phyloP scores from a whole-genome alignment of 164 flowering plant genomes.

The Stephania yunnanensis region DNA sequence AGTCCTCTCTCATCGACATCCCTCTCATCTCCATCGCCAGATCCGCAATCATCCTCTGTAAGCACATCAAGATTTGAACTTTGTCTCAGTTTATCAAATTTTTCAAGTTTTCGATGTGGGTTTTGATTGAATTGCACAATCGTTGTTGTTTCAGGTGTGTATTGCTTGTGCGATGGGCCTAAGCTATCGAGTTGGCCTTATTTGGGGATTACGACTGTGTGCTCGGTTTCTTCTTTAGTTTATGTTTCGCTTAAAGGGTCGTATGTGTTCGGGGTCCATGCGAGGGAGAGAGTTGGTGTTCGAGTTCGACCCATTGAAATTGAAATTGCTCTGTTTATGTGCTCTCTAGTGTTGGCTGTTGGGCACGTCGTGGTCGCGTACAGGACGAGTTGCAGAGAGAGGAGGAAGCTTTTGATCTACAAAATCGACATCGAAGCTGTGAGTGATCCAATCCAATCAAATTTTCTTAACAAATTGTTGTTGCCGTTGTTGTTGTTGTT shows the following conservation, averaged over 20 bases:
- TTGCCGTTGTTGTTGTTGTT: no score
- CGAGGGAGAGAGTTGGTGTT: conserved; percentile 5
- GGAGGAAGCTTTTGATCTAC: conserved; percentile 84
- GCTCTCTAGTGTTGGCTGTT: conserved; percentile 59
- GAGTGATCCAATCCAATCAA: conserved; percentile 27
- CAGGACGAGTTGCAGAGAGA: conserved; percentile 76
- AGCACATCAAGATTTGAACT: neutral
- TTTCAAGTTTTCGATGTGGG: no score
- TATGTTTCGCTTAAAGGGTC: conserved; percentile 72
- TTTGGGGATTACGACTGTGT: conserved; percentile 56
- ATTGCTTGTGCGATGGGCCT: conserved; percentile 83
- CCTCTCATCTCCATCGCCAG: conserved; percentile 71
- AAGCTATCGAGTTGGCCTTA: conserved; percentile 72
- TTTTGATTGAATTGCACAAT: neutral
- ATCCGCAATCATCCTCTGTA: conserved; percentile 47
- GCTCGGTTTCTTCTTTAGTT: conserved; percentile 55
- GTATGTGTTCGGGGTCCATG: conserved; percentile 33
- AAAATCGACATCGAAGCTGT: conserved; percentile 96
- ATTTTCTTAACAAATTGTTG: no score
- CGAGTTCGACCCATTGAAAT: conserved; percentile 33
- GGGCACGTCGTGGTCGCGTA: conserved; percentile 82
- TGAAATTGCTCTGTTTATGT: conserved; percentile 56
- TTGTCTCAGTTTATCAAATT: neutral
- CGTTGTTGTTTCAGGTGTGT: conserved; percentile 49
- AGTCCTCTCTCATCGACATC: conserved; percentile 68